phyloP scores from a whole-genome alignment of 2,329 filamentous ascomycete species.

The Claviceps citrina region DNA sequence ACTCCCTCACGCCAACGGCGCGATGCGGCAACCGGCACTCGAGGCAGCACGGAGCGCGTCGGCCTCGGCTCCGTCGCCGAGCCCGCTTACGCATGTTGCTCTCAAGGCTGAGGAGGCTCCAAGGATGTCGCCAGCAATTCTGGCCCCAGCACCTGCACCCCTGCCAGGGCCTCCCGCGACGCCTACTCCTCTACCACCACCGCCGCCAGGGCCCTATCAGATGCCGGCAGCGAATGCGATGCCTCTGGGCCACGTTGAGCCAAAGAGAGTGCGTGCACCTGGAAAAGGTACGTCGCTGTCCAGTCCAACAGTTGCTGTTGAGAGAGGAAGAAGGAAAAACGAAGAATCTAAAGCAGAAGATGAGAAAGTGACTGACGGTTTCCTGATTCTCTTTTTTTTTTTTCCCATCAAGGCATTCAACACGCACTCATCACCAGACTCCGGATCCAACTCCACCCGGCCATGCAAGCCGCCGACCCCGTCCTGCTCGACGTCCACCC shows the following conservation, averaged over 20 bases:
- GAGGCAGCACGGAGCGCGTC: constrained; percentile 28
- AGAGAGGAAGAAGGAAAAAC: background rate
- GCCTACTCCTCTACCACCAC: constrained; percentile 6
- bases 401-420: constrained; percentile 25
- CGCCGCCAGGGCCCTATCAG: constrained; percentile 11
- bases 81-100: constrained; percentile 23
- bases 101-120: constrained; percentile 22
- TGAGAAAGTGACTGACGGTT: background rate
- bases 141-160: constrained; percentile 9
- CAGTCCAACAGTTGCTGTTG: background rate
- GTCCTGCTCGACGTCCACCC: constrained; percentile 51
- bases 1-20: constrained; percentile 11
- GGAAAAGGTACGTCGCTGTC: constrained; percentile 25
- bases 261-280: constrained; percentile 21
- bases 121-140: constrained; percentile 13
- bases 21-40: constrained; percentile 11
- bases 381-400: background rate
- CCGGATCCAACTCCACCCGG: constrained; percentile 52
- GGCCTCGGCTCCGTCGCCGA: constrained; percentile 26
- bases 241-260: constrained; percentile 20
- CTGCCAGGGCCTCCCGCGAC: constrained; percentile 6
- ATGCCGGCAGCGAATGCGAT: constrained; percentile 14
- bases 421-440: constrained; percentile 55
- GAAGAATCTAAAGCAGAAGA: no score
- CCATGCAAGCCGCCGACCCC: constrained; percentile 43